Percentiles rank a stretch among this genome's conserved stretches.
These are phyloP conservation scores for Monosporozyma unispora DNA, from an alignment of 805 yeast genomes.

Conservation along the genomic window DNA sequence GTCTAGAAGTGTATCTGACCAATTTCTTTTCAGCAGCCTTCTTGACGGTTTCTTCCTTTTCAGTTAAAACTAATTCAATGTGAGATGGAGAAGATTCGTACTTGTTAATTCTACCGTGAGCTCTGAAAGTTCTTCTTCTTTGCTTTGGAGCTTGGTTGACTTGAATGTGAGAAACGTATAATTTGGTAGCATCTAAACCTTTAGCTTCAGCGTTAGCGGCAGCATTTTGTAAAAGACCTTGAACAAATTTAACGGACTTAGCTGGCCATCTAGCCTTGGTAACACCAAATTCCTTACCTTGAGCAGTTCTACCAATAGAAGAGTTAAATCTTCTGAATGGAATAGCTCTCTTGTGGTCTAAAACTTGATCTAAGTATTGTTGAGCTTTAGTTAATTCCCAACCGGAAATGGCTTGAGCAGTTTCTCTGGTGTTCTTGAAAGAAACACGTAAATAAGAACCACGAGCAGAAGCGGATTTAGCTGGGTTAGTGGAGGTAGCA, in stretches of 20 bases:
- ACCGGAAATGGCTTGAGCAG: conserved; percentile 97
- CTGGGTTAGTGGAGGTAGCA: conserved; percentile 98
- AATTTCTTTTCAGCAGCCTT: conserved; percentile 70
- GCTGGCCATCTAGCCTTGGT: conserved; percentile 99
- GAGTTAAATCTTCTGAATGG: conserved; percentile 98
- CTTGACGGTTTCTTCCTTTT: conserved; percentile 87
- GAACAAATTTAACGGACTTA: conserved; percentile 91
- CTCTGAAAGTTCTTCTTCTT: conserved; percentile 99
- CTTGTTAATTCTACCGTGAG: conserved; percentile 99
- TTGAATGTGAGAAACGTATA: conserved; percentile 96
- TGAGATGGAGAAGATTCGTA: conserved; percentile 98
- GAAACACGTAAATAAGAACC: conserved; percentile 99
- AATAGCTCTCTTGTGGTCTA: conserved; percentile 97
- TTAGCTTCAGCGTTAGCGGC: conserved; percentile 98
- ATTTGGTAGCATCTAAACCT: conserved; percentile 93
- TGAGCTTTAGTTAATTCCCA: conserved; percentile 97
- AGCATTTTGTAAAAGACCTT: conserved; percentile 94
- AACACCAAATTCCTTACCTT: conserved; percentile 99
- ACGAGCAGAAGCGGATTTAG: conserved; percentile 98
- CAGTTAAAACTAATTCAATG: conserved; percentile 94
- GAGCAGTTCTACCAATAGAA: conserved; percentile 98
- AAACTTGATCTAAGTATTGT: conserved; percentile 88
- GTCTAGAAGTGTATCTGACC: conserved; percentile 80
- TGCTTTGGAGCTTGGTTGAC: conserved; percentile 99
- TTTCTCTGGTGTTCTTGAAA: conserved; percentile 99